These are phyloP conservation scores for Ascochyta clinopodiicola DNA, from an alignment of 2,329 filamentous ascomycete genomes.

Conservation along the genomic window DNA sequence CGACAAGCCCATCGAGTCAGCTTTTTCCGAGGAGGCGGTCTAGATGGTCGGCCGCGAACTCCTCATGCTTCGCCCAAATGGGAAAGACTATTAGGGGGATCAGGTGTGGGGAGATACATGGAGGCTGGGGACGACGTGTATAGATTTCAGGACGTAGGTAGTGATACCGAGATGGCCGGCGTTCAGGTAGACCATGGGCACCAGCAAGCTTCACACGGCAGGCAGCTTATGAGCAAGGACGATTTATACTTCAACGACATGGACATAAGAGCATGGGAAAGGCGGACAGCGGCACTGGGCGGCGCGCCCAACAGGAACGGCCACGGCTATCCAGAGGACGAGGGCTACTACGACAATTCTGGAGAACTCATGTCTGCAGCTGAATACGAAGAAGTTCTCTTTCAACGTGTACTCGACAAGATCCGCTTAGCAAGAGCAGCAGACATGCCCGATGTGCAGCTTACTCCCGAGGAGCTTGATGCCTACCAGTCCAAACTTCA, in stretches of 20 bases:
- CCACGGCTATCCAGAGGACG: slow-evolving; percentile 60
- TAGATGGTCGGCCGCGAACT: slow-evolving; percentile 99
- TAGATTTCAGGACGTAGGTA: slow-evolving; percentile 72
- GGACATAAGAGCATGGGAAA: slow-evolving; percentile 52
- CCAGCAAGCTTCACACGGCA: slow-evolving; percentile 38
- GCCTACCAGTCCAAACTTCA: slow-evolving; percentile 75
- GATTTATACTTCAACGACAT: slow-evolving; percentile 58
- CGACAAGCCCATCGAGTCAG: slow-evolving; percentile 99
- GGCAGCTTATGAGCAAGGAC: slow-evolving; percentile 48
- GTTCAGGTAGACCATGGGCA: slow-evolving; percentile 51
- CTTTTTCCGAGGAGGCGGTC: slow-evolving; percentile 99
- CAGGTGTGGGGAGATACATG: slow-evolving; percentile 57
- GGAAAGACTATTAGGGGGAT: slow-evolving; percentile 98
- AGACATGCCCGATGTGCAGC: slow-evolving; percentile 78
- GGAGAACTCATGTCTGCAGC: slow-evolving; percentile 45
- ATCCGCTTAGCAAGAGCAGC: slow-evolving; percentile 79
- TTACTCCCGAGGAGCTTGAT: slow-evolving; percentile 80
- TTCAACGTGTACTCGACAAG: slow-evolving; percentile 78
- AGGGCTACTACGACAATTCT: slow-evolving; percentile 53
- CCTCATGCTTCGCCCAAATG: slow-evolving; percentile 87
- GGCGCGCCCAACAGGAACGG: slow-evolving; percentile 57
- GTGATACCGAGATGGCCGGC: slow-evolving; percentile 56
- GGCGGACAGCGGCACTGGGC: slow-evolving; percentile 53
- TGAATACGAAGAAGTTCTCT: slow-evolving; percentile 73
- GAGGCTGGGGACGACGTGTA: slow-evolving; percentile 54